phyloP scores from a whole-genome alignment of 2,329 filamentous ascomycete genomes.

The Didymellaceae sp. region DNA sequence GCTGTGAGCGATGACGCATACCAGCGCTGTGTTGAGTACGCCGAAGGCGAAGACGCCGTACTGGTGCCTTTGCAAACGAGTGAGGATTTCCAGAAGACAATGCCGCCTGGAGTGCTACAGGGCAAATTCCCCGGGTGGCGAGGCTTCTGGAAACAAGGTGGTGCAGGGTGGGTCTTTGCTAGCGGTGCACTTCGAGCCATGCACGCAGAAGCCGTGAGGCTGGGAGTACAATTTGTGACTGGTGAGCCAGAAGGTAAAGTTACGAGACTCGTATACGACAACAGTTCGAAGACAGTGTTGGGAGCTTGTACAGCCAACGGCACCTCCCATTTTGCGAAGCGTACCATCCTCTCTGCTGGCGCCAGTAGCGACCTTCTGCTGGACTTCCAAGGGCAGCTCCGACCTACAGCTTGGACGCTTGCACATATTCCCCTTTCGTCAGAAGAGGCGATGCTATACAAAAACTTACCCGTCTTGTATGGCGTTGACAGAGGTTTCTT shows the following conservation, averaged over 20 bases:
- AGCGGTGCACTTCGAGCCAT: slow-evolving; percentile 57
- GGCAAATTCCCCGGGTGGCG: slow-evolving; percentile 59
- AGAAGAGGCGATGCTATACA: slow-evolving; percentile 55
- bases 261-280: slow-evolving; percentile 43
- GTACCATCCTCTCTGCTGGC: slow-evolving; percentile 58
- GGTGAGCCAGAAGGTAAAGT: slow-evolving; percentile 50
- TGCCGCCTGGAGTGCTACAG: slow-evolving; percentile 60
- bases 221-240: slow-evolving; percentile 58
- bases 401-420: slow-evolving; percentile 63
- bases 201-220: slow-evolving; percentile 52
- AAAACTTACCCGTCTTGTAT: slow-evolving; percentile 57
- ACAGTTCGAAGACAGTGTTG: slow-evolving; percentile 42
- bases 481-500: slow-evolving; percentile 59
- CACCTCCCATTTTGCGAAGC: slow-evolving; percentile 49
- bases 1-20: slow-evolving; percentile 52
- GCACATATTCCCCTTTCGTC: slow-evolving; percentile 58
- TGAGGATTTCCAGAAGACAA: slow-evolving; percentile 57
- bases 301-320: slow-evolving; percentile 56
- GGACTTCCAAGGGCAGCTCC: slow-evolving; percentile 59
- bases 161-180: slow-evolving; percentile 63
- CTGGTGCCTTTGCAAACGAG: slow-evolving; percentile 49
- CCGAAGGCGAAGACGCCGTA: slow-evolving; percentile 40
- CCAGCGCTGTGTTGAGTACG: slow-evolving; percentile 47
- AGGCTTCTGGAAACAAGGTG: slow-evolving; percentile 54
- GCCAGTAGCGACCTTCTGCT: slow-evolving; percentile 57